A percentile compares a stretch with the other conserved stretches of the same genome.
These are phyloP conservation scores for Raphanus sativus DNA, from an alignment of 345 rosid genomes.

Conservation along the genomic window DNA sequence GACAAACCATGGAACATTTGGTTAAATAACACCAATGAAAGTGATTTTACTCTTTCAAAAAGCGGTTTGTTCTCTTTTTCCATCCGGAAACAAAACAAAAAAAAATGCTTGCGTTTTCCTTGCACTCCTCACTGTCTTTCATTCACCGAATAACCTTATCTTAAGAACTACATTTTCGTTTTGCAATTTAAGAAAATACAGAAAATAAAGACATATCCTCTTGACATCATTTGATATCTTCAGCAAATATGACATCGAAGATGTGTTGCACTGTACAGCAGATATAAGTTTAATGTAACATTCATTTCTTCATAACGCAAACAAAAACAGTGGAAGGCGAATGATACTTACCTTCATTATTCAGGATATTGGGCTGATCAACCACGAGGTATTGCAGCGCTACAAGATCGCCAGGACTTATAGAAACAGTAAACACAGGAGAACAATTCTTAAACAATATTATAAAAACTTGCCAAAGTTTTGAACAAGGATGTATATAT, in stretches of 20 bases:
- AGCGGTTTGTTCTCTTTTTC: not conserved
- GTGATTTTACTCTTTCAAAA: not conserved
- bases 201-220: not conserved
- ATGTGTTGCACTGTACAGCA: slow-evolving; percentile 54
- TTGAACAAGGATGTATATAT: not conserved
- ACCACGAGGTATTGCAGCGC: slow-evolving; percentile 65
- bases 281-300: not conserved
- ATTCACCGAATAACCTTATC: not conserved
- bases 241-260: slow-evolving; percentile 60
- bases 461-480: not conserved
- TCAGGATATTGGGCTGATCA: slow-evolving; percentile 80
- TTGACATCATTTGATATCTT: slow-evolving; percentile 44
- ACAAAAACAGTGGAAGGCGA: slow-evolving; percentile 6
- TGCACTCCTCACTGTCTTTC: slow-evolving; percentile 7
- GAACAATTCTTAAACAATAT: not conserved
- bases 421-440: not conserved
- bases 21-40: not conserved
- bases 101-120: not conserved
- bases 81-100: not conserved
- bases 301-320: not conserved
- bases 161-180: not conserved
- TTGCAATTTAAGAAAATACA: not conserved
- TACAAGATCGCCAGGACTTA: slow-evolving; percentile 62
- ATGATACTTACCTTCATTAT: slow-evolving; percentile 58
- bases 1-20: not conserved